A percentile compares a stretch with the other conserved stretches of the same genome.
These are phyloP conservation scores for Pleurostoma richardsiae DNA, from an alignment of 2,329 filamentous ascomycete genomes.

Conservation along the genomic window DNA sequence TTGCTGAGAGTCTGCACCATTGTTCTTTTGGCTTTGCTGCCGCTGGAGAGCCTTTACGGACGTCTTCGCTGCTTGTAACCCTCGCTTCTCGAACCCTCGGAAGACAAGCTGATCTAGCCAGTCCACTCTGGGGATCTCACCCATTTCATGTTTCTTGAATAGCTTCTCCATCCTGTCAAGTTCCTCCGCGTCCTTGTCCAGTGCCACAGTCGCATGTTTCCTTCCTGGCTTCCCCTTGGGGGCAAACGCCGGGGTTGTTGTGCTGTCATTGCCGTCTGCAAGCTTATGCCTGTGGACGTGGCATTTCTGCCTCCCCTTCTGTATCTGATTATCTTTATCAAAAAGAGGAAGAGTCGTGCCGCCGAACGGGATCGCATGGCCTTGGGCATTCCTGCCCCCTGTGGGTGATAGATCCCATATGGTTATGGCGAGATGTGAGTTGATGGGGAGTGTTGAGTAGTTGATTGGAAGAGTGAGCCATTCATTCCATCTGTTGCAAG, in stretches of 20 bases:
- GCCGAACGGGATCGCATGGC: slow-evolving; percentile 85
- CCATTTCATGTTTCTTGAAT: slow-evolving; percentile 98
- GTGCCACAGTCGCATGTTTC: slow-evolving; percentile 40
- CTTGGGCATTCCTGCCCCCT: slow-evolving; percentile 62
- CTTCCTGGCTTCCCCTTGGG: slow-evolving; percentile 42
- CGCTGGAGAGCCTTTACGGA: slow-evolving; percentile 55
- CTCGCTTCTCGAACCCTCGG: slow-evolving; percentile 76
- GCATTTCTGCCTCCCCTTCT: slow-evolving; percentile 91
- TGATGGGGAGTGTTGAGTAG: slow-evolving; percentile 75
- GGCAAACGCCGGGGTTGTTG: slow-evolving; percentile 69
- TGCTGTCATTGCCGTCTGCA: slow-evolving; percentile 79
- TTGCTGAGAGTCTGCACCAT: slow-evolving; percentile 25
- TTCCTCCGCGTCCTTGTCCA: slow-evolving; percentile 74
- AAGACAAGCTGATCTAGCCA: slow-evolving; percentile 97
- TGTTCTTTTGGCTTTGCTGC: slow-evolving; percentile 34
- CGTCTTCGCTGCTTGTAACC: slow-evolving; percentile 58
- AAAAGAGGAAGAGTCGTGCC: slow-evolving; percentile 92
- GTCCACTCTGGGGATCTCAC: slow-evolving; percentile 85
- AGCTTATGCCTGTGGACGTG: slow-evolving; percentile 73
- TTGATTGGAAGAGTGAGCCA: slow-evolving; percentile 87
- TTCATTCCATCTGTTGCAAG: slow-evolving; percentile 72
- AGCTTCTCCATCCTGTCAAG: slow-evolving; percentile 83
- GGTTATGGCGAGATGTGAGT: slow-evolving; percentile 84
- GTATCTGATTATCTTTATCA: slow-evolving; percentile 83
- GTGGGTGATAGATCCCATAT: slow-evolving; percentile 90